Evolutionary conservation across 257 asterid genomes (phyloP).

Genomic region (Primulina huaijiensis): DNA sequence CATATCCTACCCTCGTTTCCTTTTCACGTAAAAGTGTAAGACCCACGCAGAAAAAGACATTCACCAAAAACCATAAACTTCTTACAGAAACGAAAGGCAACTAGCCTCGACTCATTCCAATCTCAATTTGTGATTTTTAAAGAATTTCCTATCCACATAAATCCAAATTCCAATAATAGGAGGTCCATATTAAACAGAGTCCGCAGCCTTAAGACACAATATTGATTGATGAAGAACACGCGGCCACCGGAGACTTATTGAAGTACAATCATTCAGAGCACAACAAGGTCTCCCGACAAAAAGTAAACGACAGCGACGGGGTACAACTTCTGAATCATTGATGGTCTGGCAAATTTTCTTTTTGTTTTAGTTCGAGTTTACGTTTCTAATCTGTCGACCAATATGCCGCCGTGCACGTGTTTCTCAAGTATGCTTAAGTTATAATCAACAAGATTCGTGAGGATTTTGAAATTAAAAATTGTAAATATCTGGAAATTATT

Average conservation of each 20-base stretch:
- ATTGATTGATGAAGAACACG: conserved; percentile 25
- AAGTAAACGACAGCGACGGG: neutral
- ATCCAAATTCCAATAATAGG: conserved; percentile 14
- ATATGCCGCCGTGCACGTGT: too few species aligned
- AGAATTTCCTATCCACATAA: neutral
- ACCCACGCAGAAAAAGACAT: conserved; percentile 12
- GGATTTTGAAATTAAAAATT: too few species aligned
- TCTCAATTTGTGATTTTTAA: neutral
- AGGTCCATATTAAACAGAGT: conserved; percentile 8
- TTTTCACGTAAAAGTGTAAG: conserved; percentile 32
- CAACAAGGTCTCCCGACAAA: neutral
- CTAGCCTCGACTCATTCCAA: neutral
- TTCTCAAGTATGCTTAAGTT: too few species aligned
- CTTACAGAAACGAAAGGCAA: conserved; percentile 12
- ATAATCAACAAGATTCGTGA: too few species aligned
- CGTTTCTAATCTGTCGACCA: too few species aligned
- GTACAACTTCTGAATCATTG: neutral
- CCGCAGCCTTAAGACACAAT: conserved; percentile 18
- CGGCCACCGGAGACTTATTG: conserved; percentile 20
- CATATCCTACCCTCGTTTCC: conserved; percentile 16
- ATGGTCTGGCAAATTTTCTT: neutral
- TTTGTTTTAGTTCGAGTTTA: neutral
- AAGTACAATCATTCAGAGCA: conserved; percentile 32
- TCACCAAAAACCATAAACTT: neutral
- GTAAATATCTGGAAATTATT: neutral